A percentile compares a stretch with the other conserved stretches of the same genome.
phyloP scores from a whole-genome alignment of 345 rosid species.

The Arabis hirsuta region DNA sequence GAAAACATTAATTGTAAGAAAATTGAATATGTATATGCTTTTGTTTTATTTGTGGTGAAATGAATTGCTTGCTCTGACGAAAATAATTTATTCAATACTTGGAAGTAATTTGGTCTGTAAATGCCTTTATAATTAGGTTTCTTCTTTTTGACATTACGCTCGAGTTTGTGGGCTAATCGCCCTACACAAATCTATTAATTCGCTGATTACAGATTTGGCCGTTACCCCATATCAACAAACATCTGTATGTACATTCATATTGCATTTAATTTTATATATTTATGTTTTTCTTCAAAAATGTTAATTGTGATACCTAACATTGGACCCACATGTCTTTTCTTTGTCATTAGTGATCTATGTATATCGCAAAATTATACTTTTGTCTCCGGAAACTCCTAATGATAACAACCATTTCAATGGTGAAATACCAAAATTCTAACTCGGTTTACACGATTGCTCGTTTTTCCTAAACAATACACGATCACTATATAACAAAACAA shows the following conservation, averaged over 20 bases:
- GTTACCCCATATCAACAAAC: conserved; percentile 25
- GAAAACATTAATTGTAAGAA: conserved; percentile 11
- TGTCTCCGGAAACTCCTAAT: background rate
- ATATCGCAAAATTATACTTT: background rate
- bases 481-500: background rate
- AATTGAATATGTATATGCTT: background rate
- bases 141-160: conserved; percentile 41
- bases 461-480: background rate
- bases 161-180: conserved; percentile 37
- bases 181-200: conserved; percentile 33
- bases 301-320: conserved; percentile 34
- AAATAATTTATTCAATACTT: too few relatives aligned
- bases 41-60: conserved; percentile 11
- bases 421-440: background rate
- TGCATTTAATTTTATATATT: conserved; percentile 21
- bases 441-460: conserved; percentile 1
- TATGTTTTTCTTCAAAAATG: conserved; percentile 6
- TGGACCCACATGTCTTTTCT: conserved; percentile 36
- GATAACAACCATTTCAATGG: background rate
- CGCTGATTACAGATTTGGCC: conserved; percentile 32
- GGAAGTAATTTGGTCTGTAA: too few relatives aligned
- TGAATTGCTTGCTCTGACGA: background rate
- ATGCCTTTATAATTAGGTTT: background rate
- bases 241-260: conserved; percentile 30
- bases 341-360: background rate